Evolutionary conservation across 2,329 filamentous ascomycete genomes (phyloP), one percentile per base, ranked within the genome.

Genomic region (Chlorencoelia australis): DNA sequence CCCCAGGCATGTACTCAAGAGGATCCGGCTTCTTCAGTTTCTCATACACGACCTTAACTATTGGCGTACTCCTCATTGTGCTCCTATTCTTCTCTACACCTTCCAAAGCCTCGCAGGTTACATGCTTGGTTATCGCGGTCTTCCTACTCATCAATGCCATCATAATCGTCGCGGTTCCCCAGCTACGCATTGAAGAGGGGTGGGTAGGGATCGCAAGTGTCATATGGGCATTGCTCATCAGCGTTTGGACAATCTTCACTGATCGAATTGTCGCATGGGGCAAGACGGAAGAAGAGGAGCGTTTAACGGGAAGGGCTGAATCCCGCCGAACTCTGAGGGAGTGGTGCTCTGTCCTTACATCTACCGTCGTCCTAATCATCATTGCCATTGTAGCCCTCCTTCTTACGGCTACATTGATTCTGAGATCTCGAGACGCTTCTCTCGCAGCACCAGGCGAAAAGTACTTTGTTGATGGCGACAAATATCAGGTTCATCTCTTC

Each of bases 11-110:
- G 57, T 77, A 91, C 56, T 82, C 79, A 7, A 77, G 86, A 35
- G 91, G 91, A 4, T 91, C 87, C n/a, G 85, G 84, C 25, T 98
- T 94, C 71, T 86, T 86, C 58, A 75, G 85, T 40, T 93, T 94
- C 55, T 74, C 79, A 44, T 96, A 83, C 59, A 78, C 85, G 4
- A 86, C 79, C 33, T 60, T 96, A 42, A 79, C 88, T 1, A 63
- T 86, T 18, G 75, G 79, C 8, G 84, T 87, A 35, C 68, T 95
- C 26, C 59, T 86, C 4, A 76, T 87, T 33, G 75, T 78, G 2
- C 69, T 95, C 16, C 60, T 95, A 6, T 98, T 96, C 69, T 96
- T 96, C 59, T 68, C 82, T 14, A 75, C 82, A 1, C 91, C 91
- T 0, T 89, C 87, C 24, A 78, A 79, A 50, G 72, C 82, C 0